Conservation (phyloP, 106 monocot species). For the Dioscorea alata region DNA sequence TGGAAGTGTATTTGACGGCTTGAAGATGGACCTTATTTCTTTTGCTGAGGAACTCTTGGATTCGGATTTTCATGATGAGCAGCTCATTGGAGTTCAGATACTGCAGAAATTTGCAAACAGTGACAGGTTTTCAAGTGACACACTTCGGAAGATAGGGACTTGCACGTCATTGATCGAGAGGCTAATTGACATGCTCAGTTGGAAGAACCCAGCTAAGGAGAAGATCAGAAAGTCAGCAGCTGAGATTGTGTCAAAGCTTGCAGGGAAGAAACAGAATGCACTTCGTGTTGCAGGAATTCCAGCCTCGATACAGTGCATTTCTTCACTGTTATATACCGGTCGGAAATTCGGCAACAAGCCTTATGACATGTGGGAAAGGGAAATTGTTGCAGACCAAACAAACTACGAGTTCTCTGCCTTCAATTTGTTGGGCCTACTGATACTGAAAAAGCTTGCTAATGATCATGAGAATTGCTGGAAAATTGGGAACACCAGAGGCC, state of each 20-base stretch:
- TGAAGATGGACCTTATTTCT: constrained; percentile 59
- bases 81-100: constrained; percentile 56
- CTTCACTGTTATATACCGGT: constrained; percentile 42
- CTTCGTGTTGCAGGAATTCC: constrained; percentile 52
- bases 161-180: constrained; percentile 32
- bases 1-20: constrained; percentile 58
- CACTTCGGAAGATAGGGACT: constrained; percentile 52
- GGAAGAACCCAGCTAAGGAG: constrained; percentile 37
- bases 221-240: constrained; percentile 52
- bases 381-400: constrained; percentile 1
- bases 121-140: constrained; percentile 25
- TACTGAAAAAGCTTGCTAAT: constrained; percentile 44
- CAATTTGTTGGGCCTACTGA: constrained; percentile 47
- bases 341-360: constrained; percentile 1
- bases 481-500: constrained; percentile 45
- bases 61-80: constrained; percentile 46
- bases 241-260: constrained; percentile 43
- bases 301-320: constrained; percentile 59
- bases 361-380: neutral
- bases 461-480: constrained; percentile 48
- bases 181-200: constrained; percentile 63
- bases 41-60: constrained; percentile 47
- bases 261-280: constrained; percentile 32
- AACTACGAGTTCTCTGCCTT: constrained; percentile 29
- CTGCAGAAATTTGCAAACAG: constrained; percentile 31